Conservation (phyloP, 495 filamentous ascomycete genomes). For the Penicillium psychrofluorescens region DNA sequence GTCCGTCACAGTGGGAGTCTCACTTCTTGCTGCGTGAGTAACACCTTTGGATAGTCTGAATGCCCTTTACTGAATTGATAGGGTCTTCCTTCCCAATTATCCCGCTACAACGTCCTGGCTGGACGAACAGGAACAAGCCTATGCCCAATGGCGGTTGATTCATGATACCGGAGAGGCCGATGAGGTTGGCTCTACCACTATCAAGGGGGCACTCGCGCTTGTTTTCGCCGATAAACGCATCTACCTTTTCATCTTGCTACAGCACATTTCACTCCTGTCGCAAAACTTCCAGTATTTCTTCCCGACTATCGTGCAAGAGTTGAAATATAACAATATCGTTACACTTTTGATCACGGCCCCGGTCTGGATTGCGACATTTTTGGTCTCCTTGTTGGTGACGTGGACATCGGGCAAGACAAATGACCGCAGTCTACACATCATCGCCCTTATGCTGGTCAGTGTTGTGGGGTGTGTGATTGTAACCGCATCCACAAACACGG, state of each 20-base stretch:
- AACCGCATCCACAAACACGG: constrained; percentile 55
- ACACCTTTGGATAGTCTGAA: not conserved
- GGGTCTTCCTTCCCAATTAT: constrained; percentile 69
- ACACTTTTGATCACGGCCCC: constrained; percentile 72
- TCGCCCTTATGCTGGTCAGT: constrained; percentile 56
- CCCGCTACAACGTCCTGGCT: constrained; percentile 71
- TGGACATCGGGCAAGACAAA: constrained; percentile 69
- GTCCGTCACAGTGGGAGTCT: constrained; percentile 24
- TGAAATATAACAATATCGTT: constrained; percentile 55
- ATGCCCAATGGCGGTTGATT: constrained; percentile 65
- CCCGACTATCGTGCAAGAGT: constrained; percentile 68
- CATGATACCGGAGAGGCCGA: constrained; percentile 76
- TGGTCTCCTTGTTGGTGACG: constrained; percentile 62
- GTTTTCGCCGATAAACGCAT: constrained; percentile 28
- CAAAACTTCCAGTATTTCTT: constrained; percentile 77
- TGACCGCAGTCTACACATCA: constrained; percentile 70
- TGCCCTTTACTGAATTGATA: constrained; percentile 14
- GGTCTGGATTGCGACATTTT: constrained; percentile 65
- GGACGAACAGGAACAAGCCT: constrained; percentile 54
- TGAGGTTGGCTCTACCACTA: constrained; percentile 14
- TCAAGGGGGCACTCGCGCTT: constrained; percentile 18
- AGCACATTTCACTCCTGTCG: constrained; percentile 27
- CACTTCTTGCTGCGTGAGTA: constrained; percentile 16
- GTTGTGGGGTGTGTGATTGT: constrained; percentile 65
- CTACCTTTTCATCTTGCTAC: constrained; percentile 29